Percentiles rank a stretch among this genome's conserved stretches.
These are phyloP conservation scores for Carex cristatella DNA, from an alignment of 176 grass and related monocot genomes.

Conservation along the genomic window DNA sequence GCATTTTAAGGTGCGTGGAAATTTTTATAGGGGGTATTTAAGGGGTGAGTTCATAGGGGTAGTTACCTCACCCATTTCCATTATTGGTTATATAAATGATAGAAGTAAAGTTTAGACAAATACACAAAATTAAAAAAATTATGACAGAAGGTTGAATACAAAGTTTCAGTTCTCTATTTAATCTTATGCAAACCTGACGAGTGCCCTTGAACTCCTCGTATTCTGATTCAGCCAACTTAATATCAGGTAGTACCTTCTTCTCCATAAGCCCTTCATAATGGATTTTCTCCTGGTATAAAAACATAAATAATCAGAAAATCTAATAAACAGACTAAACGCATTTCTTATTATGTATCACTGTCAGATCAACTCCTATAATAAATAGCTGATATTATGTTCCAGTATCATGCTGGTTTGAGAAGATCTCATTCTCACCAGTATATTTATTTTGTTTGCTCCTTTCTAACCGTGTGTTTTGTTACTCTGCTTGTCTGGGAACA, in stretches of 20 bases:
- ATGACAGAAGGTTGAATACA: neutral
- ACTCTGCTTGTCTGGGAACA: neutral
- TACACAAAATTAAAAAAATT: neutral
- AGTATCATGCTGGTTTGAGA: neutral
- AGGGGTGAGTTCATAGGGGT: neutral
- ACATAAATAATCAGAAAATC: slow-evolving; percentile 11
- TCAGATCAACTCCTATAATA: neutral
- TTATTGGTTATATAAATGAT: neutral
- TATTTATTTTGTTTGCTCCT: neutral
- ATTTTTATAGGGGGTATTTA: neutral
- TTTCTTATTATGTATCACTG: neutral
- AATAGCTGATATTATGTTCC: neutral
- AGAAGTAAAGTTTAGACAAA: neutral
- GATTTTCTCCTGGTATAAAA: slow-evolving; percentile 46
- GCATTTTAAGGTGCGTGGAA: neutral
- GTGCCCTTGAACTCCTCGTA: slow-evolving; percentile 45
- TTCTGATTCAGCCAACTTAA: slow-evolving; percentile 65
- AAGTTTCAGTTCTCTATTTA: neutral
- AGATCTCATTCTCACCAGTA: neutral
- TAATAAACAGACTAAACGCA: neutral
- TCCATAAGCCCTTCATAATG: slow-evolving; percentile 77
- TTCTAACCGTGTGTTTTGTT: neutral
- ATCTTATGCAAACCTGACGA: slow-evolving; percentile 46
- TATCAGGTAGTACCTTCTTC: slow-evolving; percentile 64
- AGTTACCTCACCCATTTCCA: neutral